phyloP scores from a whole-genome alignment of 164 flowering plant genomes.

The Taxillus chinensis region DNA sequence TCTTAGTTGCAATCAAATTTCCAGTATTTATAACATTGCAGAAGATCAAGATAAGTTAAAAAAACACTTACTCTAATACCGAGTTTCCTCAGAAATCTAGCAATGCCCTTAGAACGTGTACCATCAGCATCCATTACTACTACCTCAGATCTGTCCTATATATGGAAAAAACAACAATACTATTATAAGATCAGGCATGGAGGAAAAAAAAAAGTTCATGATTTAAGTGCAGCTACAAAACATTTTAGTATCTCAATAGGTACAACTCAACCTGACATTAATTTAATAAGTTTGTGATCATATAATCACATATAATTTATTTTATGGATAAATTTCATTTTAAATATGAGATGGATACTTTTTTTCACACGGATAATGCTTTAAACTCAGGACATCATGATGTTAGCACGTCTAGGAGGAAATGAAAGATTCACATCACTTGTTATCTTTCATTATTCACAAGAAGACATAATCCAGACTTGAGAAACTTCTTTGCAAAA shows the following conservation, averaged over 20 bases:
- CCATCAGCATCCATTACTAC: constrained; percentile 91
- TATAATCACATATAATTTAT: no score
- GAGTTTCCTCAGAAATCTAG: constrained; percentile 81
- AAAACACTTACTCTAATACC: constrained; percentile 62
- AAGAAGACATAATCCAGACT: no score
- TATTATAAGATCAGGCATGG: no score
- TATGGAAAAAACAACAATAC: constrained; percentile 10
- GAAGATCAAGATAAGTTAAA: neutral
- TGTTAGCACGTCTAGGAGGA: neutral
- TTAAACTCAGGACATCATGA: neutral
- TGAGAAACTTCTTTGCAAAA: neutral
- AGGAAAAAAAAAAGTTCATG: no score
- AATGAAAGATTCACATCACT: neutral
- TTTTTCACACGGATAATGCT: neutral
- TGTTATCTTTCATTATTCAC: neutral
- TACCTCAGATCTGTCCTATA: constrained; percentile 88
- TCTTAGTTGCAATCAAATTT: neutral
- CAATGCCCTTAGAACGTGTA: constrained; percentile 72
- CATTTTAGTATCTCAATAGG: no score
- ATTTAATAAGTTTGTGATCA: no score
- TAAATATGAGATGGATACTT: no score
- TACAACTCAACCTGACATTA: no score
- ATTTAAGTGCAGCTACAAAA: no score
- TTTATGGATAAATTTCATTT: no score
- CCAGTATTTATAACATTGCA: neutral